Percentiles rank a stretch among this genome's conserved stretches.
Evolutionary conservation across 2,329 filamentous ascomycete genomes (phyloP).

Genomic region (Mycosphaerelloides madeirae): DNA sequence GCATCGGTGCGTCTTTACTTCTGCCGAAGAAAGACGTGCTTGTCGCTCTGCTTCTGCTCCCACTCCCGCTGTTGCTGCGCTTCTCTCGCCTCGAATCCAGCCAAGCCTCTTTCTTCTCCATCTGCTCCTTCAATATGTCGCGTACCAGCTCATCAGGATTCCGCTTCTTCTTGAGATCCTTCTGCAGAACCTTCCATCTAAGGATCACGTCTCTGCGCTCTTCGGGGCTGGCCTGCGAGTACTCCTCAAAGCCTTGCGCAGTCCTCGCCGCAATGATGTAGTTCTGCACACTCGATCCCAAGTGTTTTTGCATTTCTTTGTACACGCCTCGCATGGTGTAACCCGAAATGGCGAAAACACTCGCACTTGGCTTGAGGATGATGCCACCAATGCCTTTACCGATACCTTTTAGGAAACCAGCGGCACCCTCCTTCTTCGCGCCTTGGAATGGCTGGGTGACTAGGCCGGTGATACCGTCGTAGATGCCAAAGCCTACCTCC

Average conservation of each 20-base stretch:
- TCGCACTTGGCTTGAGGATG: slow-evolving; percentile 68
- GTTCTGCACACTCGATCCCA: slow-evolving; percentile 67
- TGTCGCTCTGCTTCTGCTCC: slow-evolving; percentile 6
- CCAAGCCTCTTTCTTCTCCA: slow-evolving; percentile 26
- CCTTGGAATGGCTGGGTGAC: slow-evolving; percentile 67
- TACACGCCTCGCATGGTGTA: slow-evolving; percentile 76
- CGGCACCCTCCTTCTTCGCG: slow-evolving; percentile 56
- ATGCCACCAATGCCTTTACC: slow-evolving; percentile 74
- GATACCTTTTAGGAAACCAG: slow-evolving; percentile 69
- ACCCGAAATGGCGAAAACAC: slow-evolving; percentile 53
- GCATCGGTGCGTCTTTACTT: slow-evolving; percentile 6
- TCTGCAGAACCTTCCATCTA: slow-evolving; percentile 59
- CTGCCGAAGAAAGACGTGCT: slow-evolving; percentile 2
- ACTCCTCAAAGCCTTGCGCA: slow-evolving; percentile 67
- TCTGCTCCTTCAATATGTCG: slow-evolving; percentile 37
- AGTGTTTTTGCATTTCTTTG: slow-evolving; percentile 64
- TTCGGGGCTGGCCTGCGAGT: slow-evolving; percentile 48
- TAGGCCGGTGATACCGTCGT: slow-evolving; percentile 70
- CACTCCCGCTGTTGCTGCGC: slow-evolving; percentile 11
- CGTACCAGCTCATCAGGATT: slow-evolving; percentile 54
- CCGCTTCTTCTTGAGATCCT: slow-evolving; percentile 55
- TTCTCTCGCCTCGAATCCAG: slow-evolving; percentile 9
- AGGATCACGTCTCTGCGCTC: slow-evolving; percentile 62
- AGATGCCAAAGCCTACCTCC: slow-evolving; percentile 69
- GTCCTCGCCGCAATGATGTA: slow-evolving; percentile 76